These are phyloP conservation scores for Platismatia glauca DNA, from an alignment of 495 filamentous ascomycete genomes.

Conservation along the genomic window DNA sequence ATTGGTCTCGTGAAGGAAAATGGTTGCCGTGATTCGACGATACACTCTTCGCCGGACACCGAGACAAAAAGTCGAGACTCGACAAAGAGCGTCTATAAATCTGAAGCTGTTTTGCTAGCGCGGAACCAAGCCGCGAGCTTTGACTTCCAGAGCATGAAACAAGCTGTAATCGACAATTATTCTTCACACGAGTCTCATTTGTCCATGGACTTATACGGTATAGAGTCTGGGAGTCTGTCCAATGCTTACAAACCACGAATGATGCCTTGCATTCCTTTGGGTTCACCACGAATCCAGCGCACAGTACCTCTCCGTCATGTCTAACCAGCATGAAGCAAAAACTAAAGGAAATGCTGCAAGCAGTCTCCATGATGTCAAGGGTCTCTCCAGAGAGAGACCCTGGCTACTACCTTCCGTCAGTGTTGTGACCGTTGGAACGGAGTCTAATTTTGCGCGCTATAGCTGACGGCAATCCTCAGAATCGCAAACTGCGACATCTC, in stretches of 20 bases:
- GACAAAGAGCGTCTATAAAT: background rate
- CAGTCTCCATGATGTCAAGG: slow-evolving; percentile 16
- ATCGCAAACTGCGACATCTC: slow-evolving; percentile 81
- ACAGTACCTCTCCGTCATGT: slow-evolving; percentile 13
- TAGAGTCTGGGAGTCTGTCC: background rate
- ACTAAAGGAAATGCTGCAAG: slow-evolving; percentile 5
- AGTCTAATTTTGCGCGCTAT: slow-evolving; percentile 21
- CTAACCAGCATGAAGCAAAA: slow-evolving; percentile 9
- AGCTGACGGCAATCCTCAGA: slow-evolving; percentile 39
- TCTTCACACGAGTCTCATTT: background rate
- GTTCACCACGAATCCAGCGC: slow-evolving; percentile 6
- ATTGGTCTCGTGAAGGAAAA: background rate
- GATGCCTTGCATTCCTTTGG: slow-evolving; percentile 14
- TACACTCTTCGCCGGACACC: background rate
- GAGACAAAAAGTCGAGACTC: background rate
- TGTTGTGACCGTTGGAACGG: background rate
- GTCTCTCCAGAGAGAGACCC: slow-evolving; percentile 33
- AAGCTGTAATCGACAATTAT: background rate
- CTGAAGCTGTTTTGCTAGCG: background rate
- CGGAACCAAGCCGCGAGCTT: background rate
- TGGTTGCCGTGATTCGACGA: background rate
- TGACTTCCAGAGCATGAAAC: background rate
- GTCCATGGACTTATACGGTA: background rate
- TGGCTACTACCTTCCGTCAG: slow-evolving; percentile 44
- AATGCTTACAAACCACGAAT: background rate